Conservation (phyloP, 1,284 basidiomycete species). For the Trametes versicolor region DNA sequence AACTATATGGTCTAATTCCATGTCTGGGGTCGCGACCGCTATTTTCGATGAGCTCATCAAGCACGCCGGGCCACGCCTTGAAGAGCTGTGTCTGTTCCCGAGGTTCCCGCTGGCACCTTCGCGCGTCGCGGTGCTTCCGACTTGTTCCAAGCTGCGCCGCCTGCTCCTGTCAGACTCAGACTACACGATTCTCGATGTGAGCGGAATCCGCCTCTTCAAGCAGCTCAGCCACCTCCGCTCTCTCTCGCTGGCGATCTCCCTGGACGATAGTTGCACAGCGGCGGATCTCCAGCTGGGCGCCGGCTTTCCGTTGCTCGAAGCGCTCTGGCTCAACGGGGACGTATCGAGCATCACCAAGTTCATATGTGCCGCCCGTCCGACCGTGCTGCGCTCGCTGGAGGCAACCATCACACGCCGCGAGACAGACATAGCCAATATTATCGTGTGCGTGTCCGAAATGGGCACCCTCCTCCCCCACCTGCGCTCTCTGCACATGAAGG, state of each 20-base stretch:
- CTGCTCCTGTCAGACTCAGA: background rate
- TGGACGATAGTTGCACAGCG: background rate
- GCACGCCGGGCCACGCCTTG: background rate
- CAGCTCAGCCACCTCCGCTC: background rate
- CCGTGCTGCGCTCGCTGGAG: background rate
- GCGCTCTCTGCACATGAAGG: background rate
- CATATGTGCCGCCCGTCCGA: background rate
- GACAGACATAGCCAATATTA: background rate
- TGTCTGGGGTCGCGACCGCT: background rate
- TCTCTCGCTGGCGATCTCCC: background rate
- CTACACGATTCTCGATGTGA: background rate
- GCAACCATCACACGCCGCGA: background rate
- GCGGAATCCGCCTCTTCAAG: background rate
- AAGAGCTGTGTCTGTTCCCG: background rate
- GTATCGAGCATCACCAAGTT: background rate
- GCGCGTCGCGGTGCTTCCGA: background rate
- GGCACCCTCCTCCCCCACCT: background rate
- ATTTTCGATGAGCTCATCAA: background rate
- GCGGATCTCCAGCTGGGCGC: background rate
- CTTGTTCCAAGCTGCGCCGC: background rate
- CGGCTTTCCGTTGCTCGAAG: background rate
- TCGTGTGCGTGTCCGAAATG: background rate
- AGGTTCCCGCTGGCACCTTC: background rate
- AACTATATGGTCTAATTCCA: background rate
- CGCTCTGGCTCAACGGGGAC: background rate